Evolutionary conservation across 1,284 basidiomycete genomes (phyloP).

Genomic region (Rhodotorula sp.): DNA sequence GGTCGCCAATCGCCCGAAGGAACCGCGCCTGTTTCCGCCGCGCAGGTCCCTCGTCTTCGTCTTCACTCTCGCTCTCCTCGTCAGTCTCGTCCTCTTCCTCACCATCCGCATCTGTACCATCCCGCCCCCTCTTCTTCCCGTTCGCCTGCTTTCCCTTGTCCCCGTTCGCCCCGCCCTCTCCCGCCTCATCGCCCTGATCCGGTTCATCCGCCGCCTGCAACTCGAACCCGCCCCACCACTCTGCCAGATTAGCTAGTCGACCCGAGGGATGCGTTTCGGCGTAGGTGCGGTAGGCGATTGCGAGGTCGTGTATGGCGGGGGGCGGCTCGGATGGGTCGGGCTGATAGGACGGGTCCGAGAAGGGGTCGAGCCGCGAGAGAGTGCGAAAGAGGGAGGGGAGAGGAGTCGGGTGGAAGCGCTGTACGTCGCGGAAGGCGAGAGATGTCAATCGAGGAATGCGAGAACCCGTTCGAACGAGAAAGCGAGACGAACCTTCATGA

Average conservation of each 20-base stretch:
- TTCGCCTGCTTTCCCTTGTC: not conserved
- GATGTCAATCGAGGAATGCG: not conserved
- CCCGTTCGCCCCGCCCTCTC: not conserved
- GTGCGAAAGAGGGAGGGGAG: constrained; percentile 11
- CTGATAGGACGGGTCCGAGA: not conserved
- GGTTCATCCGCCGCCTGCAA: constrained; percentile 17
- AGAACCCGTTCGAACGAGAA: not conserved
- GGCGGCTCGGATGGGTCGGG: not conserved
- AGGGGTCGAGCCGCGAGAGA: constrained; percentile 7
- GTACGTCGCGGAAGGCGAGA: not conserved
- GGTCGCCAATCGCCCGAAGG: constrained; percentile 38
- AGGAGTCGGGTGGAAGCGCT: constrained; percentile 29
- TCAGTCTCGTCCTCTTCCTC: constrained; percentile 4
- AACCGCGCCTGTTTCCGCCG: constrained; percentile 41
- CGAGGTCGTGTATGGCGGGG: constrained; percentile 14
- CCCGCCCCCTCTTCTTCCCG: not conserved
- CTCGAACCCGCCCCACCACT: constrained; percentile 43
- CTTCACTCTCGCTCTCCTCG: constrained; percentile 24
- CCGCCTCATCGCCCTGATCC: not conserved
- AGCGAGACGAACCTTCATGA: constrained; percentile 17
- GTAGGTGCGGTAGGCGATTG: constrained; percentile 34
- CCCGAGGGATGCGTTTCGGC: constrained; percentile 36
- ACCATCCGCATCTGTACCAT: not conserved
- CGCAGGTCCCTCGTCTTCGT: constrained; percentile 16
- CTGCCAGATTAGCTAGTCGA: constrained; percentile 41